Evolutionary conservation across 2,329 filamentous ascomycete species (phyloP).

Genomic region (Ceratocystis alfenasii): DNA sequence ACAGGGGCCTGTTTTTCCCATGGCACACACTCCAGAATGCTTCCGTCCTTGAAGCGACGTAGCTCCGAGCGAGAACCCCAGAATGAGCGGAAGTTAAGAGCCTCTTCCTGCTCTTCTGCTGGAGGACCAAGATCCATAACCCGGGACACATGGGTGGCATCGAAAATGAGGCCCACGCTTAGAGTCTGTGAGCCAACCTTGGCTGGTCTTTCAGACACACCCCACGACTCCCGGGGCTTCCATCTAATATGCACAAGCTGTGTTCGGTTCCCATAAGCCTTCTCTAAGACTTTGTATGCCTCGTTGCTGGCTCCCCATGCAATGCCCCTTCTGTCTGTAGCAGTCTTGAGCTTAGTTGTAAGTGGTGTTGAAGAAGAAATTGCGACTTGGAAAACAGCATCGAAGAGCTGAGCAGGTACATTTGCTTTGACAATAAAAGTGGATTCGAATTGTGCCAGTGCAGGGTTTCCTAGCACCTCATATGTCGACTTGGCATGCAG

Average conservation of each 20-base stretch:
- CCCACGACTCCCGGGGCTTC: slow-evolving; percentile 29
- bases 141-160: slow-evolving; percentile 59
- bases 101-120: slow-evolving; percentile 73
- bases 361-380: slow-evolving; percentile 29
- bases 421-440: slow-evolving; percentile 62
- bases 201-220: slow-evolving; percentile 24
- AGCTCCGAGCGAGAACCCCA: slow-evolving; percentile 93
- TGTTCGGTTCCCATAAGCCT: slow-evolving; percentile 64
- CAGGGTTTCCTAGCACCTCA: slow-evolving; percentile 59
- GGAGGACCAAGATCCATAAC: slow-evolving; percentile 78
- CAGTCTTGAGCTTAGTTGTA: slow-evolving; percentile 16
- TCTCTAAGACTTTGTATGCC: slow-evolving; percentile 52
- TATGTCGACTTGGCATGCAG: slow-evolving; percentile 65
- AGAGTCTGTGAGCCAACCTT: slow-evolving; percentile 12
- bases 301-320: slow-evolving; percentile 40
- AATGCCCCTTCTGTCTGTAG: slow-evolving; percentile 30
- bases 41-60: slow-evolving; percentile 87
- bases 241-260: slow-evolving; percentile 51
- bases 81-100: slow-evolving; percentile 71
- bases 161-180: slow-evolving; percentile 54
- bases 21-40: slow-evolving; percentile 80
- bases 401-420: slow-evolving; percentile 43
- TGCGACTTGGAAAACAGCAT: slow-evolving; percentile 35
- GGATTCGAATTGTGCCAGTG: slow-evolving; percentile 68
- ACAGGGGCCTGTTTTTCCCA: slow-evolving; percentile 57